A percentile compares a stretch with the other conserved stretches of the same genome.
These are phyloP conservation scores for Purpureocillium takamizusanense DNA, from an alignment of 2,329 filamentous ascomycete genomes.

Conservation along the genomic window DNA sequence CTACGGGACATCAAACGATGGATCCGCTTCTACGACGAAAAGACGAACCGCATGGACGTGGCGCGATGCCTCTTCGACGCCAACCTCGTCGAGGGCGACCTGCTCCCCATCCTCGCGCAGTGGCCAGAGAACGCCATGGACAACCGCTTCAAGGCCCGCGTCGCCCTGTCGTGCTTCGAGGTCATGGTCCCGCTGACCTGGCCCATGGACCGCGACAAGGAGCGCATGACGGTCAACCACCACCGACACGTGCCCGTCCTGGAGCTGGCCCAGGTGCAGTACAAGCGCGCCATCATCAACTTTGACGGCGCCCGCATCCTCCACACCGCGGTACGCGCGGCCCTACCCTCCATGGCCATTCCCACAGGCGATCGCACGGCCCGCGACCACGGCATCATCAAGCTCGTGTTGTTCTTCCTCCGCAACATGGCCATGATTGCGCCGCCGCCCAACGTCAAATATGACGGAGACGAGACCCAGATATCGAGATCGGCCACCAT, in stretches of 20 bases:
- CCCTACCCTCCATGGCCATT: conserved; percentile 76
- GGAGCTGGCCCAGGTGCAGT: conserved; percentile 76
- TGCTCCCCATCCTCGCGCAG: conserved; percentile 77
- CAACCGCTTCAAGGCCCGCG: conserved; percentile 66
- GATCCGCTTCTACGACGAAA: conserved; percentile 91
- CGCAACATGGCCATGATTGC: conserved; percentile 83
- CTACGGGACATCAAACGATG: conserved; percentile 91
- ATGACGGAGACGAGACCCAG: conserved; percentile 82
- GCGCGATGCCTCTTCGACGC: conserved; percentile 86
- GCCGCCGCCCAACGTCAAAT: conserved; percentile 61
- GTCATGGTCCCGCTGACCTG: conserved; percentile 88
- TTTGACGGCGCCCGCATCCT: conserved; percentile 71
- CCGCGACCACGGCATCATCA: conserved; percentile 87
- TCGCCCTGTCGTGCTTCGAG: conserved; percentile 81
- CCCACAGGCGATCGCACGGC: conserved; percentile 65
- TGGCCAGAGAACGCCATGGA: conserved; percentile 69
- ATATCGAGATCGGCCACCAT: conserved; percentile 82
- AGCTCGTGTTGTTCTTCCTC: conserved; percentile 79
- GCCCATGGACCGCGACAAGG: conserved; percentile 73
- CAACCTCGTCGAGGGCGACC: conserved; percentile 82
- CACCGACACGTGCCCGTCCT: conserved; percentile 86
- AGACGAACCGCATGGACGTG: conserved; percentile 88
- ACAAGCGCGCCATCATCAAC: conserved; percentile 83
- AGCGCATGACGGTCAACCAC: conserved; percentile 85
- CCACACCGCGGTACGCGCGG: conserved; percentile 70